Base-by-base conservation (phyloP, 768 basidiomycete species). In the Boletus vermiculosoides region DNA sequence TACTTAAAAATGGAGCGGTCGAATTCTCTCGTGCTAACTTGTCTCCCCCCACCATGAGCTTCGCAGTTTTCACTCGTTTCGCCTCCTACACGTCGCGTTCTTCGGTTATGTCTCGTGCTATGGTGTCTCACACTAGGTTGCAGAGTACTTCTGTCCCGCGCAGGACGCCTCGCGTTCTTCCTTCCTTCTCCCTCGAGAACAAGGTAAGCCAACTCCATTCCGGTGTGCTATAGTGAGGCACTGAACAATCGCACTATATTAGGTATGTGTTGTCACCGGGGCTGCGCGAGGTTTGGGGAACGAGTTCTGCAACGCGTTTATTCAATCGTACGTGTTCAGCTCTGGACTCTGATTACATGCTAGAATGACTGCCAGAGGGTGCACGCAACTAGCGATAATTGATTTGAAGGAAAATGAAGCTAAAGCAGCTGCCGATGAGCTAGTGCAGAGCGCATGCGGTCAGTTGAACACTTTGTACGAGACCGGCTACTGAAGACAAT, bases 181-280 rank as follows among this genome's bases (percentile, higher is more conserved):
- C 87, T 11, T 79, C 82, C 28, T 89, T 96, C 67, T 93, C 92
- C 11, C 81, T 96, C 77, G 77, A 84, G 68, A 81, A 80, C 67
- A 93, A 90, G 80, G 91, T 87, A 50, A 61, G 72, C 44, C 2
- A 20, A 8, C 8, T 20, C 23, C 7, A n/a, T 30, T 40, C 5
- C 15, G 30, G 37, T 48, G 36, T 30, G 55, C 15, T 37, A 23
- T 15, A 34, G 36, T 30, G 22, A 55, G 33, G 44, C 33, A 20
- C 49, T 51, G 36, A 50, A 16, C 8, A 30, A 54, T 58, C 36
- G 20, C 49, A 23, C 12, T 49, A 28, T 34, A 20, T 8, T 66
- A 96, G 87, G 93, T 94, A 52, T 92, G 92, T 74, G 76, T 95
- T 64, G 86, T 98, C 50, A 98, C 96, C 39, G 96, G 96, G 45